Conservation (phyloP, 2,329 filamentous ascomycete species). For the Hymenoscyphus scutula region DNA sequence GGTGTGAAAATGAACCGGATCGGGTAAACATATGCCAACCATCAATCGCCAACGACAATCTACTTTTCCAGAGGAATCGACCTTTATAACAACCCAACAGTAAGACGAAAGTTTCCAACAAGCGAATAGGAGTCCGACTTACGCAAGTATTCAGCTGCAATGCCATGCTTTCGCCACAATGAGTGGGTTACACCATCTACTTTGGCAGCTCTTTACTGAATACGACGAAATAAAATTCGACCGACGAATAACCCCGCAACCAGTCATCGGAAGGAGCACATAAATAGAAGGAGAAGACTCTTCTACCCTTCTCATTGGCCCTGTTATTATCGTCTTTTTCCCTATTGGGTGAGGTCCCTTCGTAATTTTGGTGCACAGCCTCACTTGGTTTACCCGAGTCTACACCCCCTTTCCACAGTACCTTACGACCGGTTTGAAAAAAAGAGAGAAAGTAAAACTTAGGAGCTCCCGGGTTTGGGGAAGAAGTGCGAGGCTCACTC, state of each 20-base stretch:
- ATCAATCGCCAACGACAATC: neutral
- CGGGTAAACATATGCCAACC: neutral
- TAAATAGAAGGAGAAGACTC: neutral
- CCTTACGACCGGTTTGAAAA: no score
- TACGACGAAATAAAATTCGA: neutral
- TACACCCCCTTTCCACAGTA: neutral
- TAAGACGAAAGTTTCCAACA: neutral
- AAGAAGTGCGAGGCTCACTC: neutral
- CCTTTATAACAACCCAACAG: neutral
- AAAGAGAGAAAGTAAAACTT: no score
- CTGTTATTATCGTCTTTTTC: neutral
- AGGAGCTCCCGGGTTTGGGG: no score
- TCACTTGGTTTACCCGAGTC: neutral
- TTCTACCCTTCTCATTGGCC: neutral
- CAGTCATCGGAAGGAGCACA: neutral
- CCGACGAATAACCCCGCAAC: neutral
- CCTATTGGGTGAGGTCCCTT: neutral
- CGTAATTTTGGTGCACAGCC: conserved; percentile 1
- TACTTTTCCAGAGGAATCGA: neutral
- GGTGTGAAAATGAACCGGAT: neutral
- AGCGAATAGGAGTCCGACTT: neutral
- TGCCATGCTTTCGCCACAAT: neutral
- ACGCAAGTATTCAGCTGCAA: neutral
- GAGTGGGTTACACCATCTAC: neutral
- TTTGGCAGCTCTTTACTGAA: neutral